Base-by-base conservation (phyloP, 83 land plant species). In the Picea mariana region DNA sequence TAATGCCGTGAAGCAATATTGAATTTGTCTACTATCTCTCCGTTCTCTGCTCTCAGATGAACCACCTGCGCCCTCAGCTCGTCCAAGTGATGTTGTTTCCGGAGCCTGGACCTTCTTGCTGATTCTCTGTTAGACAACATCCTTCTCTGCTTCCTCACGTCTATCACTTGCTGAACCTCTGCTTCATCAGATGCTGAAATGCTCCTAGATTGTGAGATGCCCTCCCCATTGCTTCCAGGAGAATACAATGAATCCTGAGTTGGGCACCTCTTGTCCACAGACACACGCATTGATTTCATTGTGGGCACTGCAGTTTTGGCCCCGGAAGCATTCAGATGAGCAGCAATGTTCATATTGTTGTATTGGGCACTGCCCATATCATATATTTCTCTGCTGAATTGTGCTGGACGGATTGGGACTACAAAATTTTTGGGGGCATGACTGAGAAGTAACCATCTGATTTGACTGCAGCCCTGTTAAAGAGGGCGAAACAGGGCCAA, bases 61-160 rank as follows among this genome's bases (percentile, higher is more conserved):
- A 72, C 77, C 26, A 87, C 88, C 78, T 83, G 85, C 15, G 88
- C 84, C 81, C 84, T 80, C 6, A 87, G 81, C 81, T 83, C 88
- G 23, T 83, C 83, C 42, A 87, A 67, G 52, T 81, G 88, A 58
- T 65, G 81, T 62, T 87, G 88, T 60, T 87, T 87, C 49, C 88
- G 82, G 77, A 82, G 67, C 8, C 87, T 9, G 49, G 88, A 87
- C 44, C 88, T 62, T 1, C 88, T 85, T 6, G 88, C 85, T 16
- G 88, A 87, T 61, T 87, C 88, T 42, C 85, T 76, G 26, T 83
- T 87, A 2, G 88, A 86, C 65, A 87, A 71, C 90, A 87, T 87
- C 77, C 89, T 84, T 61, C 83, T 84, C 82, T 87, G 80, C 71
- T 82, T 87, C 61, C 85, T 82, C 64, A 76, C 85, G 13, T 82